These are phyloP conservation scores for Cladophialophora chaetospira DNA, from an alignment of 2,329 filamentous ascomycete genomes.

Conservation along the genomic window DNA sequence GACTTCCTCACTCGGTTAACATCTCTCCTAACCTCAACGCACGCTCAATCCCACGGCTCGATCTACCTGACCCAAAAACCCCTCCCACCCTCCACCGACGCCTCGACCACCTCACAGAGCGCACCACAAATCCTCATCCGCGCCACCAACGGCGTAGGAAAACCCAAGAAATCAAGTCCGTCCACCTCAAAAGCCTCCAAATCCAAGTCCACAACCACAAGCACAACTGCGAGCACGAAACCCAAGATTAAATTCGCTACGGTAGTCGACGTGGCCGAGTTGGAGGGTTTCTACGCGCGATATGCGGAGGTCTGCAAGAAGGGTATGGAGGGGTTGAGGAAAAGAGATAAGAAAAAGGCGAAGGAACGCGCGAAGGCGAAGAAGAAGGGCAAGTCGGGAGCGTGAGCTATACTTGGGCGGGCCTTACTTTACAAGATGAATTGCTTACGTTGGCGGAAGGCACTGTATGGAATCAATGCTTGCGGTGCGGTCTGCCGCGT, in stretches of 20 bases:
- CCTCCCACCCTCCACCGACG: slow-evolving; percentile 52
- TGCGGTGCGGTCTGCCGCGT: too few relatives aligned
- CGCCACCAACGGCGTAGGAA: slow-evolving; percentile 74
- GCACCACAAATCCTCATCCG: slow-evolving; percentile 70
- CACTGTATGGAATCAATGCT: too few relatives aligned
- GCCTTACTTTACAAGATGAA: too few relatives aligned
- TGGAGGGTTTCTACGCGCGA: slow-evolving; percentile 77
- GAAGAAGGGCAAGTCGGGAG: slow-evolving; percentile 55
- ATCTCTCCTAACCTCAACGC: slow-evolving; percentile 43
- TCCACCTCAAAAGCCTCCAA: slow-evolving; percentile 28
- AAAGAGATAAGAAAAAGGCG: slow-evolving; percentile 84
- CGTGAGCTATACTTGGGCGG: not conserved
- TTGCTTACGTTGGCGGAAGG: too few relatives aligned
- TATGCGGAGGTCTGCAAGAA: slow-evolving; percentile 92
- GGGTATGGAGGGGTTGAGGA: slow-evolving; percentile 88
- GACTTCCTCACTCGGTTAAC: slow-evolving; percentile 49
- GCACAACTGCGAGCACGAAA: slow-evolving; percentile 45
- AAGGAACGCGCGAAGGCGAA: slow-evolving; percentile 76
- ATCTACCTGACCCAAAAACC: slow-evolving; percentile 49
- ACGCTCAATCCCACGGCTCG: slow-evolving; percentile 45
- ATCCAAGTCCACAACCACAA: slow-evolving; percentile 45
- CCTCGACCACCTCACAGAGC: slow-evolving; percentile 51
- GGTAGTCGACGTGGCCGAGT: slow-evolving; percentile 70
- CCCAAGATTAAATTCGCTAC: slow-evolving; percentile 80
- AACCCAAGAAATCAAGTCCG: slow-evolving; percentile 37